Evolutionary conservation across 2,329 filamentous ascomycete species (phyloP).

Genomic region (Aspergillus sp.): DNA sequence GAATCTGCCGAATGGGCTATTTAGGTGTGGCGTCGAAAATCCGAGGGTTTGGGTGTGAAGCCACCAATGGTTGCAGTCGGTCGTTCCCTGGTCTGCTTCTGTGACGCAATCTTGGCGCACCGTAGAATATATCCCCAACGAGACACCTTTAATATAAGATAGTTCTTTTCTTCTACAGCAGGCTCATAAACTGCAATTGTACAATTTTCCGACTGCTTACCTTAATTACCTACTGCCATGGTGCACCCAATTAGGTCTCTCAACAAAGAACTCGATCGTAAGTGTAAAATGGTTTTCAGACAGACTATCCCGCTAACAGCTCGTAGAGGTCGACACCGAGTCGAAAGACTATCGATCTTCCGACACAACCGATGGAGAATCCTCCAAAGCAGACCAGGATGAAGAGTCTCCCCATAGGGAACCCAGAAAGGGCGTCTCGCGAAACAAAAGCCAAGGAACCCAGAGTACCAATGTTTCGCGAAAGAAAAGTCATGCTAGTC

Average conservation of each 20-base stretch:
- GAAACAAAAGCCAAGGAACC: neutral
- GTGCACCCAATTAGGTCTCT: neutral
- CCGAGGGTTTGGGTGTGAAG: neutral
- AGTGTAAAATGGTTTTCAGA: neutral
- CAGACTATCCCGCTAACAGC: neutral
- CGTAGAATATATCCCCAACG: neutral
- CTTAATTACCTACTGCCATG: neutral
- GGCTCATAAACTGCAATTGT: too few relatives aligned
- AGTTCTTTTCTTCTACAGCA: too few relatives aligned
- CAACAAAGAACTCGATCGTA: neutral
- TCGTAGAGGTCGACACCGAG: neutral
- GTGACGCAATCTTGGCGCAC: constrained; percentile 7
- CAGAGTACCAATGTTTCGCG: neutral
- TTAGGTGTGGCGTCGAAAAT: neutral
- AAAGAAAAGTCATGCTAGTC: neutral
- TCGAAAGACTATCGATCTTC: neutral
- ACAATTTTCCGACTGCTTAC: too few relatives aligned
- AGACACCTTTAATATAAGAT: neutral
- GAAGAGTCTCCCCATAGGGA: neutral
- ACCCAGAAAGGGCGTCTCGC: neutral
- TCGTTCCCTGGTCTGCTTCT: neutral
- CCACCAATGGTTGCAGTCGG: neutral
- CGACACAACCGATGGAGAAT: neutral
- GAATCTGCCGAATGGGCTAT: neutral
- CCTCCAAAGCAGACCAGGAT: neutral